Evolutionary conservation across 352 stramenopile genomes (phyloP).

Genomic region (Globisporangium uncinulatum): DNA sequence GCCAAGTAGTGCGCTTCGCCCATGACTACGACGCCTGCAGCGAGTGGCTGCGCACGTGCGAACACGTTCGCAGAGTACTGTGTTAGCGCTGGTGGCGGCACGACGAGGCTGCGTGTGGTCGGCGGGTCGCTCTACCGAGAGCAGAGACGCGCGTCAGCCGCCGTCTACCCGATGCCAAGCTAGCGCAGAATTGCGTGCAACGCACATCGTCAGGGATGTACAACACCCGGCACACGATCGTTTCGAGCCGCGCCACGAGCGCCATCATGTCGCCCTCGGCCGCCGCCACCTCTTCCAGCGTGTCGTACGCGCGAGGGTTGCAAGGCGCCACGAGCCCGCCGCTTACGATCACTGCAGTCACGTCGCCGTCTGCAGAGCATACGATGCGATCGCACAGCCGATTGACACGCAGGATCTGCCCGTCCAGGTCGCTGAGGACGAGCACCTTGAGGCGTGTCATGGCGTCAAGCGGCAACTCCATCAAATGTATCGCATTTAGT

Average conservation of each 20-base stretch:
- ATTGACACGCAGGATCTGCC: conserved; percentile 62
- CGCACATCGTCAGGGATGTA: conserved; percentile 70
- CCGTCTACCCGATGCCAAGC: too few species aligned
- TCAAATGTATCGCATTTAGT: too few species aligned
- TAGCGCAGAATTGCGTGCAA: not conserved
- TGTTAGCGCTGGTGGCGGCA: conserved; percentile 55
- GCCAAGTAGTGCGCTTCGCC: conserved; percentile 51
- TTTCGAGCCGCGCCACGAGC: conserved; percentile 81
- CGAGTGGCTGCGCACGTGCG: conserved; percentile 32
- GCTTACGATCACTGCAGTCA: conserved; percentile 74
- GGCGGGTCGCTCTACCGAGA: conserved; percentile 60
- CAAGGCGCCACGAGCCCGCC: conserved; percentile 52
- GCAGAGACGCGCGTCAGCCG: not conserved
- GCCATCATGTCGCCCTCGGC: conserved; percentile 88
- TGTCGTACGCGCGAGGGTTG: conserved; percentile 41
- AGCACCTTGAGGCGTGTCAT: conserved; percentile 54
- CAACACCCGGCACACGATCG: conserved; percentile 80
- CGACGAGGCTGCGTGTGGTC: conserved; percentile 51
- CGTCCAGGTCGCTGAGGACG: conserved; percentile 63
- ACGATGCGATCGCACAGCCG: conserved; percentile 71
- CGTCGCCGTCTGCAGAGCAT: conserved; percentile 48
- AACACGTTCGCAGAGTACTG: conserved; percentile 83
- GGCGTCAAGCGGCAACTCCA: not conserved
- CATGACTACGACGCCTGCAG: conserved; percentile 27
- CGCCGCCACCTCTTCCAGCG: conserved; percentile 51